Conservation (phyloP, 139 green algal genomes). For the Ettlia oleoabundans region DNA sequence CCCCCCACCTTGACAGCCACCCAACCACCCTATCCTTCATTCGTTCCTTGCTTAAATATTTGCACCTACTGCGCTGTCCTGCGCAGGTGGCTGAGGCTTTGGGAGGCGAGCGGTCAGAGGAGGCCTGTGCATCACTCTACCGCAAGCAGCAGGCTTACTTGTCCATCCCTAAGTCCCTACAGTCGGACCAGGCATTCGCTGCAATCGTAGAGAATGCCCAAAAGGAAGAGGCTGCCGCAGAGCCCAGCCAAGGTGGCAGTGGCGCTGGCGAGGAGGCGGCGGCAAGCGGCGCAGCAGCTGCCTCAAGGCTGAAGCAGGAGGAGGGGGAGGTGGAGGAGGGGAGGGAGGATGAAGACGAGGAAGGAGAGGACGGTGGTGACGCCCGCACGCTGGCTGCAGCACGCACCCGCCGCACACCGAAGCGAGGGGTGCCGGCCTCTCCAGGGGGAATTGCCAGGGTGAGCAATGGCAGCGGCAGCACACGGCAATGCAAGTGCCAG, state of each 20-base stretch:
- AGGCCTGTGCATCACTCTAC: constrained; percentile 55
- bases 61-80: not conserved
- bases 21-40: too few species aligned
- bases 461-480: too few species aligned
- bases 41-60: too few species aligned
- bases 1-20: too few species aligned
- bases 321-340: not conserved
- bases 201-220: not conserved
- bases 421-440: too few species aligned
- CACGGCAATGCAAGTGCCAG: too few species aligned
- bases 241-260: not conserved
- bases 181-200: constrained; percentile 33
- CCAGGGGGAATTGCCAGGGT: too few species aligned
- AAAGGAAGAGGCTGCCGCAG: not conserved
- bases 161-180: constrained; percentile 40
- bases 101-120: constrained; percentile 19
- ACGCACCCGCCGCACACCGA: not conserved
- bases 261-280: not conserved
- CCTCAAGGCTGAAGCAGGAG: not conserved
- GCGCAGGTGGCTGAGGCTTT: constrained; percentile 11
- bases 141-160: constrained; percentile 58
- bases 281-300: constrained; percentile 1
- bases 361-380: not conserved
- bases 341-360: constrained; percentile 9
- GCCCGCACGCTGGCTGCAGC: constrained; percentile 22